These are phyloP conservation scores for Erodium maritimum DNA, from an alignment of 345 rosid species.

Conservation along the genomic window DNA sequence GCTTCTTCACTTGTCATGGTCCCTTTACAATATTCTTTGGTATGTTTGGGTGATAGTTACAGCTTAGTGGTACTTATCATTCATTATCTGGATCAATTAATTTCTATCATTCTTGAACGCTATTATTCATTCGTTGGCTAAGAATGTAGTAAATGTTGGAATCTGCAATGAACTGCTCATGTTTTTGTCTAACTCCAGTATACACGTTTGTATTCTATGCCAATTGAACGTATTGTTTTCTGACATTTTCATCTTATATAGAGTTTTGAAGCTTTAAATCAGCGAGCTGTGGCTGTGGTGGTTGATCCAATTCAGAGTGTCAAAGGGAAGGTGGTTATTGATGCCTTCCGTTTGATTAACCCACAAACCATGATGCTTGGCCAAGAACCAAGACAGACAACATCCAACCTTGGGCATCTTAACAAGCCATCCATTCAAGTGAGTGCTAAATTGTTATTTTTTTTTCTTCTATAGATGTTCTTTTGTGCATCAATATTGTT, in stretches of 20 bases:
- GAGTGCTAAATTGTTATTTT: conserved; percentile 11
- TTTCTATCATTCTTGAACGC: neutral
- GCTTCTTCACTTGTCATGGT: neutral
- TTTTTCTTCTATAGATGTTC: neutral
- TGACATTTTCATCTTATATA: conserved; percentile 16
- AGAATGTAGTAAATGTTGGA: neutral
- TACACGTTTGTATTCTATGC: neutral
- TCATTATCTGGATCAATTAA: neutral
- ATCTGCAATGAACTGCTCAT: neutral
- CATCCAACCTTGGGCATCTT: conserved; percentile 96
- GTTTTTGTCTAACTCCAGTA: too few relatives aligned
- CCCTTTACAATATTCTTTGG: neutral
- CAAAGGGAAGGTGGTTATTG: conserved; percentile 96
- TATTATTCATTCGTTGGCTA: neutral
- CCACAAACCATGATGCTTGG: conserved; percentile 99
- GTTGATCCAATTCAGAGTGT: conserved; percentile 99
- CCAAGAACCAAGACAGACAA: conserved; percentile 97
- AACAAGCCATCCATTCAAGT: conserved; percentile 98
- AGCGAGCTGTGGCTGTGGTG: conserved; percentile 96
- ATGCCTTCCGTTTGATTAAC: conserved; percentile 90
- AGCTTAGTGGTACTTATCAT: neutral
- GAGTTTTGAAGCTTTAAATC: conserved; percentile 99
- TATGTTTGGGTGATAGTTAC: neutral
- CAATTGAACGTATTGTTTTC: neutral
- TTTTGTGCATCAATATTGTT: neutral